Conservation (phyloP, 1,284 basidiomycete genomes). For the Leccinum solheimii region DNA sequence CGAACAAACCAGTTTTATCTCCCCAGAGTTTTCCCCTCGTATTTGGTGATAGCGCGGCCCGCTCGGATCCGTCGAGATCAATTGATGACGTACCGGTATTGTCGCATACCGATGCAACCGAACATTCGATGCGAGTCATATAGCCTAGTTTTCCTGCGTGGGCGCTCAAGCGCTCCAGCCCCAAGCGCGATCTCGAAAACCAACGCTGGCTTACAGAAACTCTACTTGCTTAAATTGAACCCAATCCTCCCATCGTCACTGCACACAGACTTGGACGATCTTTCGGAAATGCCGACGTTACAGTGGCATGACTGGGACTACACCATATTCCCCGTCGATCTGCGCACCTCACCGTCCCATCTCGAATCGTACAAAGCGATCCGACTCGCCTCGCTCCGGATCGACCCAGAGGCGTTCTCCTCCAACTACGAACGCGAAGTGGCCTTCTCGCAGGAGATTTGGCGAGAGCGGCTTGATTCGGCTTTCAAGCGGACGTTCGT, state of each 20-base stretch:
- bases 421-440: constrained; percentile 39
- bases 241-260: neutral
- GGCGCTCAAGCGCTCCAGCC: neutral
- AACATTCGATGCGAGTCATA: neutral
- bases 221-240: neutral
- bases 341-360: constrained; percentile 11
- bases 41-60: neutral
- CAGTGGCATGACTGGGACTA: constrained; percentile 4
- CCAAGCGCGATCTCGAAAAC: neutral
- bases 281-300: neutral
- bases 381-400: constrained; percentile 37
- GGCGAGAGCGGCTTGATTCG: constrained; percentile 36
- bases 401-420: constrained; percentile 37
- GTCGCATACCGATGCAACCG: neutral
- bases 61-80: neutral
- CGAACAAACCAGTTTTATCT: neutral
- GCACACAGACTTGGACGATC: neutral
- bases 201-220: neutral
- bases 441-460: constrained; percentile 33
- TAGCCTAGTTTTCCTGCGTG: neutral
- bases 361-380: constrained; percentile 33
- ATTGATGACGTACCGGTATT: neutral
- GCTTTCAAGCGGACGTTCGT: constrained; percentile 31
- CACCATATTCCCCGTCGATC: constrained; percentile 19
- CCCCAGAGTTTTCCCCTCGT: neutral